Conservation (phyloP, 306 rosid genomes). For the Fragaria iinumae region DNA sequence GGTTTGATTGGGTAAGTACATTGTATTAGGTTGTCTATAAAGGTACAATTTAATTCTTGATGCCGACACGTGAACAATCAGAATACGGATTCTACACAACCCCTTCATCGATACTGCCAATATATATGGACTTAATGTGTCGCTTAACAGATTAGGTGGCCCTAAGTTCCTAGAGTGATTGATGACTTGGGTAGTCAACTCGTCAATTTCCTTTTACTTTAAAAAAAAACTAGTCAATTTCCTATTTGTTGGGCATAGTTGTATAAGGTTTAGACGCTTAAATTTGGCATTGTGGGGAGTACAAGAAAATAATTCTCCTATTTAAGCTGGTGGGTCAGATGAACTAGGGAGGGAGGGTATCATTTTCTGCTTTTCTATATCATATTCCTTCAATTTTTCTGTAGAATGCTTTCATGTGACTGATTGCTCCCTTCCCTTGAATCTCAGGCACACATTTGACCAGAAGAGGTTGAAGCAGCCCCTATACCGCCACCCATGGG, state of each 20-base stretch:
- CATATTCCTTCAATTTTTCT: background rate
- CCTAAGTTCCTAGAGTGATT: slow-evolving; percentile 18
- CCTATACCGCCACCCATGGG: slow-evolving; percentile 99
- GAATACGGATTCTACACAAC: slow-evolving; percentile 21
- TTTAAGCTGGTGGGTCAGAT: slow-evolving; percentile 7
- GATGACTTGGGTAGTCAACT: slow-evolving; percentile 2
- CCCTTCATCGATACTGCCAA: slow-evolving; percentile 27
- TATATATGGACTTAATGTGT: slow-evolving; percentile 8
- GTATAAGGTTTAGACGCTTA: slow-evolving; percentile 9
- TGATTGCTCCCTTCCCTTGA: slow-evolving; percentile 19
- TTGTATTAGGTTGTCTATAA: slow-evolving; percentile 18
- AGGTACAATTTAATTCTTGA: slow-evolving; percentile 26
- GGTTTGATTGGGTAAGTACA: slow-evolving; percentile 92
- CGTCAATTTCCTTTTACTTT: no score
- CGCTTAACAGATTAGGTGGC: slow-evolving; percentile 30
- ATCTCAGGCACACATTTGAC: slow-evolving; percentile 90
- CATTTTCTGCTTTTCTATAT: slow-evolving; percentile 9
- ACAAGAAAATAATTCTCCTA: background rate
- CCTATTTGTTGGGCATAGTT: background rate
- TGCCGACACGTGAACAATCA: background rate
- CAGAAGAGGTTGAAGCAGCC: slow-evolving; percentile 99
- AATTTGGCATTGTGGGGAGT: slow-evolving; percentile 4
- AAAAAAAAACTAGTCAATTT: background rate
- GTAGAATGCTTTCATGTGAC: slow-evolving; percentile 16
- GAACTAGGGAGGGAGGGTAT: background rate